Conservation (phyloP, 2,329 filamentous ascomycete species). For the Ophiosphaerella herpotricha region DNA sequence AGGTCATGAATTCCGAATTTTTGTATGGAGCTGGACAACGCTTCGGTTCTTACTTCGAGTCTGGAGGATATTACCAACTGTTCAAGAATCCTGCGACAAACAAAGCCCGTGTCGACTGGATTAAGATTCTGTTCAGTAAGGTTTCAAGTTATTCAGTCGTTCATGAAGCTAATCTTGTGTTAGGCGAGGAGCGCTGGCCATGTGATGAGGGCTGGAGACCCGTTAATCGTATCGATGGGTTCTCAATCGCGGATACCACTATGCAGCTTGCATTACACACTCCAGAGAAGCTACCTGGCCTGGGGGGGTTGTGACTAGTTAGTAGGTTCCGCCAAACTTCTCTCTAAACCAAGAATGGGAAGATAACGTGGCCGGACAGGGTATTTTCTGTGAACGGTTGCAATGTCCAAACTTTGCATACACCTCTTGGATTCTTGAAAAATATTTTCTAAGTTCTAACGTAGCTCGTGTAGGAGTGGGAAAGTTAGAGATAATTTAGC, state of each 20-base stretch:
- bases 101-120: constrained; percentile 16
- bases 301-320: not conserved
- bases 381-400: too few species aligned
- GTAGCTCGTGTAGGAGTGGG: too few species aligned
- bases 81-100: constrained; percentile 17
- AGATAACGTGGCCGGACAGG: too few species aligned
- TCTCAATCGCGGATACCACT: constrained; percentile 6
- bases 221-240: constrained; percentile 4
- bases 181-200: constrained; percentile 29
- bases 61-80: constrained; percentile 19
- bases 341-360: too few species aligned
- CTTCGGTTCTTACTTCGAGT: constrained; percentile 27
- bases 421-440: too few species aligned
- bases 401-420: too few species aligned
- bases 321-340: too few species aligned
- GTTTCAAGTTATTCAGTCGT: constrained; percentile 1
- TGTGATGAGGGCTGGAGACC: constrained; percentile 28
- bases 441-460: too few species aligned
- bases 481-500: too few species aligned
- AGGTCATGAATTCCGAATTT: constrained; percentile 20
- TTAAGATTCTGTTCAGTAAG: constrained; percentile 35
- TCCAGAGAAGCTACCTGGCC: constrained; percentile 12
- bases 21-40: constrained; percentile 11
- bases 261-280: constrained; percentile 20
- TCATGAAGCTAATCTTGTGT: not conserved